These are phyloP conservation scores for Alternaria panax DNA, from an alignment of 2,329 filamentous ascomycete genomes.

Conservation along the genomic window DNA sequence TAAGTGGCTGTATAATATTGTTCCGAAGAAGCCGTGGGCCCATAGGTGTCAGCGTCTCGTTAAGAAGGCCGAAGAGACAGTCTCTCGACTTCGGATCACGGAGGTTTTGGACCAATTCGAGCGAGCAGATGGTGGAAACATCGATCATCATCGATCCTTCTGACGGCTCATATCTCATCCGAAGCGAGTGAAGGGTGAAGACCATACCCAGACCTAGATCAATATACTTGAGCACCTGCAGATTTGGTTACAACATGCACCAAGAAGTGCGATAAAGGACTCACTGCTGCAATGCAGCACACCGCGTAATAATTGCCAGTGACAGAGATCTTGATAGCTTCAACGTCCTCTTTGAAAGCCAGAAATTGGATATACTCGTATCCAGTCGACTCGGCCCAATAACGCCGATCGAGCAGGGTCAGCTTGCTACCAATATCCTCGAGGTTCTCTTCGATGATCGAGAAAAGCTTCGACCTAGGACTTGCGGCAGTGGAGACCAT, in stretches of 20 bases:
- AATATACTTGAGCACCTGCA: constrained; percentile 79
- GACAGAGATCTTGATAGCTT: constrained; percentile 79
- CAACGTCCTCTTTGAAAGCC: constrained; percentile 81
- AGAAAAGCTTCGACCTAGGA: constrained; percentile 74
- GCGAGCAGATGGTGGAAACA: constrained; percentile 80
- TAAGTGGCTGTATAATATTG: constrained; percentile 89
- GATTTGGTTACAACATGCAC: constrained; percentile 6
- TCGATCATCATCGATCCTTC: constrained; percentile 97
- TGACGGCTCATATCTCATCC: constrained; percentile 85
- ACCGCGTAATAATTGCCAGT: constrained; percentile 86
- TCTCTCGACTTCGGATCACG: constrained; percentile 79
- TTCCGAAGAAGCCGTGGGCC: constrained; percentile 81
- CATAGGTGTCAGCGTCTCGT: constrained; percentile 88
- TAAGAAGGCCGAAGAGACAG: constrained; percentile 83
- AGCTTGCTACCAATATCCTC: constrained; percentile 65
- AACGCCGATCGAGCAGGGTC: constrained; percentile 73
- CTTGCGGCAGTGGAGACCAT: constrained; percentile 77
- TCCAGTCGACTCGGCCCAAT: constrained; percentile 82
- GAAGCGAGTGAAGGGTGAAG: constrained; percentile 80
- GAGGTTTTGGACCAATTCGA: constrained; percentile 90
- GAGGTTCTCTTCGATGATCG: constrained; percentile 76
- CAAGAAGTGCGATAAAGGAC: constrained; percentile 59
- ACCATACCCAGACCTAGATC: constrained; percentile 72
- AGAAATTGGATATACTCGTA: constrained; percentile 79
- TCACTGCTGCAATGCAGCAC: constrained; percentile 84